A percentile compares a stretch with the other conserved stretches of the same genome.
These are phyloP conservation scores for Colletotrichum sp. DNA, from an alignment of 2,329 filamentous ascomycete genomes.

Conservation along the genomic window DNA sequence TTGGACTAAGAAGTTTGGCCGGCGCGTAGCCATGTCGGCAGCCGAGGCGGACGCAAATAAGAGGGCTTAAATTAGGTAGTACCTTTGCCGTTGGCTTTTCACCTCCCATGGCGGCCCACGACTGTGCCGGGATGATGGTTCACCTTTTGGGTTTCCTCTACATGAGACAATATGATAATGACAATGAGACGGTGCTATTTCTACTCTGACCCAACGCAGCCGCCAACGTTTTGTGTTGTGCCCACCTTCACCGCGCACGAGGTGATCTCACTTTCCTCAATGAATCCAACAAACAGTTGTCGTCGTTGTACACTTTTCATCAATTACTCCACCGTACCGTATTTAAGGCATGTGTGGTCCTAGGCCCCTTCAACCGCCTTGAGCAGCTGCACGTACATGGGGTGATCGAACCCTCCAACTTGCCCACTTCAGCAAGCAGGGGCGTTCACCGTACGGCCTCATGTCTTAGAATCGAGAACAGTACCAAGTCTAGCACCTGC, in stretches of 20 bases:
- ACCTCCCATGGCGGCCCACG: not conserved
- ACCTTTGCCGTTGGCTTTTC: too few species aligned
- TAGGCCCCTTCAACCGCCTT: not conserved
- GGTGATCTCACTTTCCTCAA: not conserved
- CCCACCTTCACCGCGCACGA: not conserved
- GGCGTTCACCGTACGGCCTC: slow-evolving; percentile 26
- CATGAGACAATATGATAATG: not conserved
- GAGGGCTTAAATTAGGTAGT: not conserved
- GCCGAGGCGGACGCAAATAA: not conserved
- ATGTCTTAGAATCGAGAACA: slow-evolving; percentile 44
- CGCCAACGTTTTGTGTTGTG: not conserved
- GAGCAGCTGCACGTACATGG: not conserved
- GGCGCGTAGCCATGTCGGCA: not conserved
- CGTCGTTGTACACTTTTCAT: not conserved
- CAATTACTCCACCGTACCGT: not conserved
- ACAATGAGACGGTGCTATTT: not conserved
- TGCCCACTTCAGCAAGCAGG: not conserved
- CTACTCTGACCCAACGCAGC: not conserved
- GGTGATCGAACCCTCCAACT: not conserved
- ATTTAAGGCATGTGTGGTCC: not conserved
- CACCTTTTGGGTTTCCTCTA: not conserved
- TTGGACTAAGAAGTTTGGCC: slow-evolving; percentile 54
- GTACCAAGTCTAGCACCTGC: slow-evolving; percentile 37
- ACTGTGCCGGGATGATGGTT: not conserved
- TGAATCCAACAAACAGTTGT: not conserved